Evolutionary conservation across 1,284 basidiomycete species (phyloP), one percentile per base, ranked within the genome.

Genomic region (Ceraceosorus guamensis): DNA sequence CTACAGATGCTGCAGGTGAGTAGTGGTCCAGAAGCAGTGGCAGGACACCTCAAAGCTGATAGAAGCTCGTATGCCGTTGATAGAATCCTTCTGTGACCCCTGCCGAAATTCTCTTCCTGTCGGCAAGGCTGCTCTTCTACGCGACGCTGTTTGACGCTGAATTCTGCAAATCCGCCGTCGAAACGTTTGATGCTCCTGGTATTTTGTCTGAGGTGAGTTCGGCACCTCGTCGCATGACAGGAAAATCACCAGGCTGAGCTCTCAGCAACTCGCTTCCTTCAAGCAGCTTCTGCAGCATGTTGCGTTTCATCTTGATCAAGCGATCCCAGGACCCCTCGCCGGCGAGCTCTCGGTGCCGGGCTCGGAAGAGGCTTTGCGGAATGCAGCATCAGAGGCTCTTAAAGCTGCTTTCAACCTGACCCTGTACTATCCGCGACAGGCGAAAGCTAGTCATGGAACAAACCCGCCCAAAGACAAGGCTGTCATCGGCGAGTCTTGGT

Each of bases 371-470:
- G 70, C 70, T 3, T 52, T 67, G 0, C 39, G 10, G 39, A 41
- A 41, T 16, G 11, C 16, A 11, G 39, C 39, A 16, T 60, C 65
- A 0, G 70, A 72, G 47, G 41, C 68, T 32, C 64, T 70, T 54
- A 72, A 72, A 48, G 62, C 63, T 0, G 57, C 66, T 39, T 72
- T 72, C 60, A 72, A 72, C 53, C 55, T 72, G 18, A 56, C 63
- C 37, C 62, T 72, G 8, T 70, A 72, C 58, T 70, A 69, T 41
- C 68, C 70, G 6, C 50, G 68, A 13, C 59, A 69, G 41, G 51
- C 52, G 0, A 32, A 43, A 34, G 43, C 11, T 47, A 3, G 24
- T 24, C 24, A 24, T 24, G 39, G 30, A 32, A 5, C 30, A 60
- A 18, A 50, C 33, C 3, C 47, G 7, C 33, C 5, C 32, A 7